Evolutionary conservation across 148 eudicot species (phyloP), one percentile per base, ranked within the genome.

Genomic region (Cornus florida): DNA sequence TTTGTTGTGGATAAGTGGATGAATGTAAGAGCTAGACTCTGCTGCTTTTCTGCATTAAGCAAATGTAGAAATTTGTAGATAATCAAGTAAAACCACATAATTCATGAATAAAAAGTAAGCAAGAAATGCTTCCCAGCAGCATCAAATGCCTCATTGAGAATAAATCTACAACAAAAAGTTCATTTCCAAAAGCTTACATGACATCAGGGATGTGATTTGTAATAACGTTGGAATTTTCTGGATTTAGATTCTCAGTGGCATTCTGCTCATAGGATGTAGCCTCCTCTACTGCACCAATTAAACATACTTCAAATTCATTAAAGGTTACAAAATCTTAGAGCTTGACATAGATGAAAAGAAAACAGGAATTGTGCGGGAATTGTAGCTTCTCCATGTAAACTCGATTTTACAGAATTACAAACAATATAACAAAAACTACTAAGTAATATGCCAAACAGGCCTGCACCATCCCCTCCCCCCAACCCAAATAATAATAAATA

Each of bases 1-100:
- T 77, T 83, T 85, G 73, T 85, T 83, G 77, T 76, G 82, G 70
- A 89, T 79, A 74, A 83, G 84, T 19, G 97, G 95, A 78, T 92
- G 95, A 76, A 94, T 80, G 68, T 83, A 89, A 74, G 90, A 86
- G 75, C 80, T 65, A 56, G 85, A 73, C 67, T 76, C 80, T 32
- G 76, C 69, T 70, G 80, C 60, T 75, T 79, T 85, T 78, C 98
- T 95, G 90, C 82, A 87, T 6, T 62, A 53, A 22, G 77, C 31
- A 78, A 69, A 67, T 14, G 24, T n/a, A 83, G 35, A 69, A 33
- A 77, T 50, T n/a, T 23, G 10, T 70, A 19, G 28, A 9, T 43
- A 76, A 19, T 13, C 59, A 24, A 53, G 41, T 12, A 77, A 28
- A 46, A 69, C 10, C 14, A 48, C 24, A 17, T 0, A 28, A 16